These are phyloP conservation scores for Tetrapisispora fleetii DNA, from an alignment of 805 yeast genomes.

Conservation along the genomic window DNA sequence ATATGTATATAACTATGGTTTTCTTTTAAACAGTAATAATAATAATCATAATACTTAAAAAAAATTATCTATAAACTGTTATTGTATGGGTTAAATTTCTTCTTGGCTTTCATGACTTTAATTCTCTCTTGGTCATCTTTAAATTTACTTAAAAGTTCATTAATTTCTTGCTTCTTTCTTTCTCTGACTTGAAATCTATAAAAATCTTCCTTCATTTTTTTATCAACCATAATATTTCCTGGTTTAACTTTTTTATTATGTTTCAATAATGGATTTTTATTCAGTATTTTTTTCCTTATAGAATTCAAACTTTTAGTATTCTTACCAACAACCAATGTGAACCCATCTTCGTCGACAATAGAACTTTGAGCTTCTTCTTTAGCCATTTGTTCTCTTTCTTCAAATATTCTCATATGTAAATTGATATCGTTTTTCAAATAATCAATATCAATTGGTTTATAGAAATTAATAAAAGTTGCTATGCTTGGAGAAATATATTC, in stretches of 20 bases:
- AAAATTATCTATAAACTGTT: not conserved
- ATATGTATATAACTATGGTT: not conserved
- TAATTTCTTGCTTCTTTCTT: slow-evolving; percentile 85
- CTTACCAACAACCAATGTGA: slow-evolving; percentile 79
- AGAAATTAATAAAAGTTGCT: slow-evolving; percentile 34
- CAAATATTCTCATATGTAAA: slow-evolving; percentile 55
- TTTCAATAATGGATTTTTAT: slow-evolving; percentile 27
- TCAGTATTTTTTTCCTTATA: slow-evolving; percentile 25
- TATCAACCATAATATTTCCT: slow-evolving; percentile 38
- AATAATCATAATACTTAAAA: not conserved
- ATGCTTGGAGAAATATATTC: slow-evolving; percentile 28
- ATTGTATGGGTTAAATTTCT: slow-evolving; percentile 76
- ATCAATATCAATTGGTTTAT: slow-evolving; percentile 38
- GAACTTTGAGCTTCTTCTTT: slow-evolving; percentile 45
- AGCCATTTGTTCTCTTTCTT: slow-evolving; percentile 55
- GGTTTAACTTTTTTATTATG: slow-evolving; percentile 18
- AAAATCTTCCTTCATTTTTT: slow-evolving; percentile 76
- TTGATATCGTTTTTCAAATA: slow-evolving; percentile 48
- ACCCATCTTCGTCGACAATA: slow-evolving; percentile 86
- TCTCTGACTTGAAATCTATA: slow-evolving; percentile 95
- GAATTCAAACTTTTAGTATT: slow-evolving; percentile 64
- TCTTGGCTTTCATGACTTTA: slow-evolving; percentile 64
- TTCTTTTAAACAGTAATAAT: not conserved
- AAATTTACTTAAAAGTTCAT: slow-evolving; percentile 71
- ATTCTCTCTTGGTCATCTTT: slow-evolving; percentile 87